phyloP scores from a whole-genome alignment of 257 asterid genomes.

The Nicotiana benthamiana region DNA sequence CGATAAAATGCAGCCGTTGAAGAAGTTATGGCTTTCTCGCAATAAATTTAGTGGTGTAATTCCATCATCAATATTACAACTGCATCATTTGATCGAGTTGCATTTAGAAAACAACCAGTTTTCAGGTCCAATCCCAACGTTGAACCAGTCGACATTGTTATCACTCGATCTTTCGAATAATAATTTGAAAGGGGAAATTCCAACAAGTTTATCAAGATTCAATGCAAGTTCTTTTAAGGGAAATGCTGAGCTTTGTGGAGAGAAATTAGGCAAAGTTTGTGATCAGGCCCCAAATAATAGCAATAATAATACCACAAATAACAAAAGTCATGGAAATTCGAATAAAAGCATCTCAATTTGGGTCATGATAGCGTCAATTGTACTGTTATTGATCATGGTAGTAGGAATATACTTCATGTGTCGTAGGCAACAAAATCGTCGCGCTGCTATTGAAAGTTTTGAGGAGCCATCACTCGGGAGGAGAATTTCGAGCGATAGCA shows the following conservation, averaged over 20 bases:
- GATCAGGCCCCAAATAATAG: neutral
- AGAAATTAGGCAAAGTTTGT: slow-evolving; percentile 25
- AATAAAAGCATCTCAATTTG: slow-evolving; percentile 5
- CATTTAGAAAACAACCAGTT: slow-evolving; percentile 59
- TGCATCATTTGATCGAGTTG: slow-evolving; percentile 40
- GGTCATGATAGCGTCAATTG: neutral
- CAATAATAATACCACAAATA: neutral
- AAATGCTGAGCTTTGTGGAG: slow-evolving; percentile 59
- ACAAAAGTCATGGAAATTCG: neutral
- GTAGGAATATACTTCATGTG: slow-evolving; percentile 11
- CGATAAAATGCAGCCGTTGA: slow-evolving; percentile 36
- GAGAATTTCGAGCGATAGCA: neutral
- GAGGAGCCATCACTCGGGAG: neutral
- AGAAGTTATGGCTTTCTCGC: slow-evolving; percentile 60
- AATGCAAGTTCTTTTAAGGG: slow-evolving; percentile 32
- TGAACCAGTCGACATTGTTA: slow-evolving; percentile 26
- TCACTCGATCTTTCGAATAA: slow-evolving; percentile 48
- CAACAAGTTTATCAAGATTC: slow-evolving; percentile 29
- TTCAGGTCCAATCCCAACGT: slow-evolving; percentile 48
- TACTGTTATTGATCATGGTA: slow-evolving; percentile 10
- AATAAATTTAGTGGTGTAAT: slow-evolving; percentile 54
- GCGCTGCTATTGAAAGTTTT: neutral
- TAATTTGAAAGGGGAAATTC: slow-evolving; percentile 56
- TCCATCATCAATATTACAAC: slow-evolving; percentile 36
- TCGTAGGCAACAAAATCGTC: neutral